A percentile compares a stretch with the other conserved stretches of the same genome.
Conservation (phyloP, 345 rosid genomes). For the Aquilaria yunnanensis region DNA sequence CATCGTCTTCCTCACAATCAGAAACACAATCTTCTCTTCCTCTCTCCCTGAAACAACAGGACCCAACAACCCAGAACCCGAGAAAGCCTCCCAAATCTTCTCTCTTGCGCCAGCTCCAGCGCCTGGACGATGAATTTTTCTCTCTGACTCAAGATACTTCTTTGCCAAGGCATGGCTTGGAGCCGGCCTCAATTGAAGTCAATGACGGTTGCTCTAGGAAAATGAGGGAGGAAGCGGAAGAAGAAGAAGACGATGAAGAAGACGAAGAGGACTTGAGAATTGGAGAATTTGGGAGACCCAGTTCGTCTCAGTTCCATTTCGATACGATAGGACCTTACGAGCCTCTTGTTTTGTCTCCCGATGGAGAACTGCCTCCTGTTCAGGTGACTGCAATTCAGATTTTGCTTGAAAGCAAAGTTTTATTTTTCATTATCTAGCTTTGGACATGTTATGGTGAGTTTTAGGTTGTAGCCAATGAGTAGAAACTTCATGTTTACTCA, state of each 20-base stretch:
- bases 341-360: conserved; percentile 25
- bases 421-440: not conserved
- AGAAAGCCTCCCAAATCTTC: conserved; percentile 91
- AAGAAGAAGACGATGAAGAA: conserved; percentile 25
- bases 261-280: conserved; percentile 22
- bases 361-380: no score
- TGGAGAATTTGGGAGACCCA: conserved; percentile 49
- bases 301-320: conserved; percentile 48
- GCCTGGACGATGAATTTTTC: conserved; percentile 53
- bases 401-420: conserved; percentile 32
- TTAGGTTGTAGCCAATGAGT: not conserved
- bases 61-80: conserved; percentile 20
- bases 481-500: no score
- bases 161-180: conserved; percentile 15
- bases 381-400: conserved; percentile 12
- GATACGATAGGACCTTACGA: conserved; percentile 76
- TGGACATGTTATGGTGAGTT: not conserved
- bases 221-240: conserved; percentile 16
- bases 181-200: conserved; percentile 13
- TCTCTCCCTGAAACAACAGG: conserved; percentile 34
- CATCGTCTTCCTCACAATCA: conserved; percentile 21
- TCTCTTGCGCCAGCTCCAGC: conserved; percentile 63
- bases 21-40: conserved; percentile 22
- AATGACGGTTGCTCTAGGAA: not conserved
- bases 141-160: conserved; percentile 19